Base-by-base conservation (phyloP, 306 rosid genomes). In the Gleditsia sinensis region DNA sequence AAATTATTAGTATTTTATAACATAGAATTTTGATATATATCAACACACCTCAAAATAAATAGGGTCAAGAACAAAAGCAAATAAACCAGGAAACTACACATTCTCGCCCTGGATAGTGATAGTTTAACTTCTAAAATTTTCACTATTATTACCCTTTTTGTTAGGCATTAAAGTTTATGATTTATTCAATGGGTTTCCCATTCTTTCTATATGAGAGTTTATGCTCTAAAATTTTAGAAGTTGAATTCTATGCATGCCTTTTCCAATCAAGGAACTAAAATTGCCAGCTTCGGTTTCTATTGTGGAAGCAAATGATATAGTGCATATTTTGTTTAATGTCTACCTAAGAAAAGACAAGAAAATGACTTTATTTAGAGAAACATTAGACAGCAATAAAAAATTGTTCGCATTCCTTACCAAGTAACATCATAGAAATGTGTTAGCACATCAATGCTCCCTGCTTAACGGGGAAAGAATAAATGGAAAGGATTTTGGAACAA, bases 261-360 rank as follows among this genome's bases (percentile, higher is more conserved):
- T 39, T 30, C 67, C 37, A 64, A 53, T 40, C 78, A 71, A 42
- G 24, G 66, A 59, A 48, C 23, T 21, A 63, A 63, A 60, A 54
- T 79, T 37, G 12, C 45, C 28, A 42, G 74, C 28, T 64, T 32
- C 62, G 6, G 61, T 16, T 34, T 54, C 46, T n/a, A 13, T 21
- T 6, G 46, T 16, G 34, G 56, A 56, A 39, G 61, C 61, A 68
- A 10, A 21, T 9, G 27, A 7, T n/a, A 11, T 36, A 9, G 9
- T 14, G 10, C 16, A 32, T 8, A 5, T 45, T 45, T 67, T 17
- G 25, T 46, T 60, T 59, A 12, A 62, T n/a, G 33, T 21, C 11
- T 27, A 34, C 71, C 51, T 69, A 61, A 46, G 20, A 60, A 58
- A 48, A 9, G 4, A 34, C 3, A 59, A n/a, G 3, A 19, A 46